phyloP scores from a whole-genome alignment of 495 filamentous ascomycete genomes.

The Neurospora sp. region DNA sequence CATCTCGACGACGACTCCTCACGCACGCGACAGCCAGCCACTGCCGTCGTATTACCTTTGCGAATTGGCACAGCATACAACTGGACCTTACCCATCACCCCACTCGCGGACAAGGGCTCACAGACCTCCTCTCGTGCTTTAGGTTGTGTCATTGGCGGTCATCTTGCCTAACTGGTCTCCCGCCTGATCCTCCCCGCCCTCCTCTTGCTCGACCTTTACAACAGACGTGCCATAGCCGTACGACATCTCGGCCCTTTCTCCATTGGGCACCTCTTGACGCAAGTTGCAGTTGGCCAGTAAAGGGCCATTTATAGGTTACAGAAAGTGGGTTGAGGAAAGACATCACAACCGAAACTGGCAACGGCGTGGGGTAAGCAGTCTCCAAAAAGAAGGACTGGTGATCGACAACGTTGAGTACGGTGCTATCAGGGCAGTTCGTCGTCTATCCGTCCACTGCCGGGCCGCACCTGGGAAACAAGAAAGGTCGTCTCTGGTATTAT shows the following conservation, averaged over 20 bases:
- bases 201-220: background rate
- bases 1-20: background rate
- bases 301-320: background rate
- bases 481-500: conserved; percentile 14
- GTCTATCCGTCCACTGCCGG: background rate
- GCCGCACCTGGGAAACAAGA: conserved; percentile 4
- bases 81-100: background rate
- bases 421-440: background rate
- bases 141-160: conserved; percentile 13
- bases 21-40: background rate
- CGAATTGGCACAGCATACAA: background rate
- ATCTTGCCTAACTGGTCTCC: background rate
- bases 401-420: background rate
- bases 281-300: background rate
- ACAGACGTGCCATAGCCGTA: background rate
- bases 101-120: background rate
- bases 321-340: background rate
- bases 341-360: background rate
- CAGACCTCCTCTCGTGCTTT: conserved; percentile 10
- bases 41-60: background rate
- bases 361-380: background rate
- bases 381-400: background rate
- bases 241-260: background rate
- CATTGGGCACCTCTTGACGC: background rate
- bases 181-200: conserved; percentile 2